Conservation (phyloP, 2,329 filamentous ascomycete species). For the Trichoderma atroviride region DNA sequence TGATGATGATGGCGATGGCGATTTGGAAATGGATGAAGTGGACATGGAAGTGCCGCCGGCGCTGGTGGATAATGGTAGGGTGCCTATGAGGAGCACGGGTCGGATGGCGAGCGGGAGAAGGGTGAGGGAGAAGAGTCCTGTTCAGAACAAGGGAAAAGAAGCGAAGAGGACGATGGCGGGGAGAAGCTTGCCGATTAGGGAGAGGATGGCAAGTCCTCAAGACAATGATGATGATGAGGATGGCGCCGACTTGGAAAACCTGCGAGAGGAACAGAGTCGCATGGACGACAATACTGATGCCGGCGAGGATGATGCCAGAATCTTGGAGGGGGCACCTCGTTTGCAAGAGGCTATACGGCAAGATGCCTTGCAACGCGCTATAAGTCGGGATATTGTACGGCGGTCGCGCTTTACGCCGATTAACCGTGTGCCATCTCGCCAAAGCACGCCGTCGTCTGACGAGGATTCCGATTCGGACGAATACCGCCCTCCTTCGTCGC, state of each 20-base stretch:
- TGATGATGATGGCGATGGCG: neutral
- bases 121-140: neutral
- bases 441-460: neutral
- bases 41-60: slow-evolving; percentile 28
- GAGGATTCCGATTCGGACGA: neutral
- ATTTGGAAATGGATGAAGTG: neutral
- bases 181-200: neutral
- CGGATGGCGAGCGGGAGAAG: slow-evolving; percentile 16
- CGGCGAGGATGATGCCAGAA: neutral
- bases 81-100: slow-evolving; percentile 30
- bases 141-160: neutral
- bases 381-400: neutral
- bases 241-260: neutral
- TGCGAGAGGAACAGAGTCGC: neutral
- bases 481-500: neutral
- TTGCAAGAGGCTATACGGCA: neutral
- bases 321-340: neutral
- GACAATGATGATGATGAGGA: neutral
- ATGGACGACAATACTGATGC: neutral
- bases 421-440: neutral
- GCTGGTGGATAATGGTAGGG: slow-evolving; percentile 23
- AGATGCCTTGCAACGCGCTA: neutral
- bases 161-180: neutral
- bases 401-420: neutral
- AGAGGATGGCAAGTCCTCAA: neutral